Base-by-base conservation (phyloP, 352 stramenopile genomes). In the Chloridella minuta region DNA sequence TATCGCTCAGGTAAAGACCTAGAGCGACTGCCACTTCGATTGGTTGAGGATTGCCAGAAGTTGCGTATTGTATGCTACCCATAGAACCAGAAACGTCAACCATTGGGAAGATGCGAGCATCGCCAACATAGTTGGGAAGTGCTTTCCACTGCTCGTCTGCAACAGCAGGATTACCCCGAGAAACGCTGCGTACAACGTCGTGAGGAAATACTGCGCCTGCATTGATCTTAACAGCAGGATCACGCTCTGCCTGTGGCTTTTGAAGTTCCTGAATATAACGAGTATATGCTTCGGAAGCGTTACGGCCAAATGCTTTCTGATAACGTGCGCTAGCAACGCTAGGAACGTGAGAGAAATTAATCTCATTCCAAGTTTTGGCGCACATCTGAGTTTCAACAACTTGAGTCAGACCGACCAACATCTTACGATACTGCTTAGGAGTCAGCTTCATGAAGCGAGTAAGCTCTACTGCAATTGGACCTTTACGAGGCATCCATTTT, bases 311-410 rank as follows among this genome's bases (percentile, higher is more conserved):
- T 25, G 51, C 51, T 83, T 83, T 83, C 23, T 83, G 51, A 24
- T 83, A 83, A 25, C 51, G 51, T 83, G 51, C 51, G n/a, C n/a
- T 25, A 83, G 51, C 51, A 25, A 83, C 51, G n/a, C n/a, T 25
- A 25, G 51, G 51, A 25, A 83, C n/a, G n/a, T 83, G n/a, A 83
- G n/a, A 22, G 51, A 83, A 83, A 25, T 83, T 24, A 83, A 83
- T 83, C n/a, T 22, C n/a, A 83, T 83, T 24, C 51, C 51, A 83
- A 25, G n/a, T 24, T 83, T 83, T 83, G 23, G 51, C 51, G 23
- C 51, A 83, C 51, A 83, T 83, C 23, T 83, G n/a, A 83, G 51
- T 83, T 83, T 83, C 51, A 83, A 83, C 51, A 83, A 83, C 51
- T 25, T 83, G n/a, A 83, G 51, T 83, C 23, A 83, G 23, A 83